Percentiles rank a stretch among this genome's conserved stretches.
Evolutionary conservation across 805 yeast species (phyloP).

Genomic region (Schizosaccharomyces japonicus): DNA sequence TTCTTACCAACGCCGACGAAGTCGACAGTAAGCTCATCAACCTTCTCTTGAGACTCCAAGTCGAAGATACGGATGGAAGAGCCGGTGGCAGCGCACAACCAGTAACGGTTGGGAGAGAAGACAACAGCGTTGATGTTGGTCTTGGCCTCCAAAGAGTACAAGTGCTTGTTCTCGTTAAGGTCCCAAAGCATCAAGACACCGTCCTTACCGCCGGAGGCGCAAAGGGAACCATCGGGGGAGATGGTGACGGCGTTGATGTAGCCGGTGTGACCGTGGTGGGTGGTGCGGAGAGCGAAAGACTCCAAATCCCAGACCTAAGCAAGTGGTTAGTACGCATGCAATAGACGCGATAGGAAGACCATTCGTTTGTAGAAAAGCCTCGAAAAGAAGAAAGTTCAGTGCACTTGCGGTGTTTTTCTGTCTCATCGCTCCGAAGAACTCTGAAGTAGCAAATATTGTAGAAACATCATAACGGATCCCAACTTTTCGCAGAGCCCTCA

Average conservation of each 20-base stretch:
- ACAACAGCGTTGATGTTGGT: conserved; percentile 95
- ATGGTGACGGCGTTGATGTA: conserved; percentile 90
- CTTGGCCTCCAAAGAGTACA: conserved; percentile 84
- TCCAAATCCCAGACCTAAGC: conserved; percentile 79
- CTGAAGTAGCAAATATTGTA: conserved; percentile 98
- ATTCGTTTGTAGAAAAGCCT: too few relatives aligned
- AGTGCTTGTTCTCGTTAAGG: conserved; percentile 58
- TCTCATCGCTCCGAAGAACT: conserved; percentile 67
- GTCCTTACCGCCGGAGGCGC: conserved; percentile 99
- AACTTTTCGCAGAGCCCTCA: conserved; percentile 5
- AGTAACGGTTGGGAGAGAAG: conserved; percentile 99
- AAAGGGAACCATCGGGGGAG: conserved; percentile 98
- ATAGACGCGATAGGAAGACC: neutral
- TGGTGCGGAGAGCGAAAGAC: conserved; percentile 70
- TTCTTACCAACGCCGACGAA: conserved; percentile 57
- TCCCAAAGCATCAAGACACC: conserved; percentile 98
- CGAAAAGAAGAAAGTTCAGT: neutral
- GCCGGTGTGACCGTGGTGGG: conserved; percentile 97
- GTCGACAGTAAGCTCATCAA: conserved; percentile 97
- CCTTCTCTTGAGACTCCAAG: conserved; percentile 79
- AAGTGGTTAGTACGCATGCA: conserved; percentile 7
- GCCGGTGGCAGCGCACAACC: conserved; percentile 99
- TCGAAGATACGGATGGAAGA: conserved; percentile 94
- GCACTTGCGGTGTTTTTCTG: conserved; percentile 46
- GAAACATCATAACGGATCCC: conserved; percentile 38